Conservation (phyloP, 2,329 filamentous ascomycete species). For the Trichoderma semiorbis region DNA sequence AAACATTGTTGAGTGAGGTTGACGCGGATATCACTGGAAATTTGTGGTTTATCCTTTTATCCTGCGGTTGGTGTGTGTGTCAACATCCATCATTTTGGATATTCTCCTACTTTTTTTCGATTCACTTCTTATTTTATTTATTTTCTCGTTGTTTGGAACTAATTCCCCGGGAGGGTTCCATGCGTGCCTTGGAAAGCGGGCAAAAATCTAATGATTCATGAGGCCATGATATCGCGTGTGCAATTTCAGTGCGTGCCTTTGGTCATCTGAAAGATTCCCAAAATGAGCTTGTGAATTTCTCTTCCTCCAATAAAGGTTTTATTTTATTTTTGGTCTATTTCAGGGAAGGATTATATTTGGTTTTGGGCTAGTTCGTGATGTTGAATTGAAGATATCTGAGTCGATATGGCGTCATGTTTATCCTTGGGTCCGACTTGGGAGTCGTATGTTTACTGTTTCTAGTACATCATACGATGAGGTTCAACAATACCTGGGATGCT, state of each 20-base stretch:
- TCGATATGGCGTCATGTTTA: not conserved
- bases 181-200: not conserved
- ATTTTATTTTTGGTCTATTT: not conserved
- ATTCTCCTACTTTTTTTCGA: not conserved
- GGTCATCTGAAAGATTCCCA: not conserved
- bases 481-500: not conserved
- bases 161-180: not conserved
- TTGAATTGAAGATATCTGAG: not conserved
- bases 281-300: not conserved
- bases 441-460: not conserved
- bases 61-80: not conserved
- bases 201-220: constrained; percentile 7
- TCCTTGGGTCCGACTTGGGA: not conserved
- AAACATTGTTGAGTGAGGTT: constrained; percentile 55
- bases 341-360: not conserved
- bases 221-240: not conserved
- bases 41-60: not conserved
- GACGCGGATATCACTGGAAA: not conserved
- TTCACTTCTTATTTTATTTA: not conserved
- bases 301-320: not conserved
- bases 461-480: not conserved
- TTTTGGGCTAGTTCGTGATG: not conserved
- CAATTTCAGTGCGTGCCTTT: not conserved
- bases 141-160: not conserved
- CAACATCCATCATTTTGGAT: not conserved